Evolutionary conservation across 352 stramenopile species (phyloP).

Genomic region (Phytophthora crassamura): DNA sequence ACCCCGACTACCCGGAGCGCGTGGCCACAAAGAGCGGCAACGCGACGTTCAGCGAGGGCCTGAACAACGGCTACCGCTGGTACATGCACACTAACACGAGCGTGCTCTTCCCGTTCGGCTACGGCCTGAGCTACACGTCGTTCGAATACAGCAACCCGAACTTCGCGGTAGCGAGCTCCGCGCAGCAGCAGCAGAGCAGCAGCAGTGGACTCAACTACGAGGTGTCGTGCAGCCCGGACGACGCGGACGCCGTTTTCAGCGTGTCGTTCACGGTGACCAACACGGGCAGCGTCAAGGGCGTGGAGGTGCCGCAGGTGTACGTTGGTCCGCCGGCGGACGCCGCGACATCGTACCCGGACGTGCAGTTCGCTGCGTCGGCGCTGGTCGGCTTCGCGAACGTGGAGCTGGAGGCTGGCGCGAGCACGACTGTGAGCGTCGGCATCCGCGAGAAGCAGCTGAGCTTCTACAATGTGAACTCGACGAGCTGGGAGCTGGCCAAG

Average conservation of each 20-base stretch:
- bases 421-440: conserved; percentile 34
- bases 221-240: conserved; percentile 33
- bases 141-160: conserved; percentile 44
- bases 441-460: conserved; percentile 40
- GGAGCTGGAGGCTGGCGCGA: conserved; percentile 39
- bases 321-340: conserved; percentile 32
- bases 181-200: conserved; percentile 16
- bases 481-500: conserved; percentile 33
- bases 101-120: conserved; percentile 44
- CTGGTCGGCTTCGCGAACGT: conserved; percentile 42
- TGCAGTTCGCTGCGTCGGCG: conserved; percentile 37
- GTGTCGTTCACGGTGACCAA: conserved; percentile 37
- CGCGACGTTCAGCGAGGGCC: conserved; percentile 39
- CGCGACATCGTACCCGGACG: conserved; percentile 30
- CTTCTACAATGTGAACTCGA: conserved; percentile 37
- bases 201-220: conserved; percentile 32
- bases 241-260: conserved; percentile 30
- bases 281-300: conserved; percentile 35
- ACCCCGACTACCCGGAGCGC: conserved; percentile 38
- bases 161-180: conserved; percentile 23
- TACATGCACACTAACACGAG: conserved; percentile 39
- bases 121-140: conserved; percentile 39
- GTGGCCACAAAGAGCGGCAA: conserved; percentile 32
- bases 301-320: conserved; percentile 44
- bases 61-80: conserved; percentile 46